These are phyloP conservation scores for Hyaloscypha variabilis DNA, from an alignment of 495 filamentous ascomycete genomes.

Conservation along the genomic window DNA sequence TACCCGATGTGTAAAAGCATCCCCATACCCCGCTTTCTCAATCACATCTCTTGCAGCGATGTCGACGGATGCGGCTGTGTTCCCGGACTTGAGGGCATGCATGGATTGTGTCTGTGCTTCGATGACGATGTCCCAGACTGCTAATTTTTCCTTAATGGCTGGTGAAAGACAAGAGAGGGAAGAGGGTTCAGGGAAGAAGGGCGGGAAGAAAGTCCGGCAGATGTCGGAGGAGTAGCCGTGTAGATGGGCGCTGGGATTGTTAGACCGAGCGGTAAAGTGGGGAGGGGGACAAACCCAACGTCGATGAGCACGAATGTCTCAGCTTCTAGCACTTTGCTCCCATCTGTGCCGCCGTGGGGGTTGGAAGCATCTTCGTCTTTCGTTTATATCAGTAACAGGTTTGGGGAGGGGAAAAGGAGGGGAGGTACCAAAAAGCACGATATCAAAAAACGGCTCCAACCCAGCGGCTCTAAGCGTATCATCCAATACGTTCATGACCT, in stretches of 20 bases:
- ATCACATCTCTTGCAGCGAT: slow-evolving; percentile 56
- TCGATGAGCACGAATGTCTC: slow-evolving; percentile 59
- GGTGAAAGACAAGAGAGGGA: slow-evolving; percentile 20
- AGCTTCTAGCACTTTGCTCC: slow-evolving; percentile 45
- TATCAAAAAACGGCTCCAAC: slow-evolving; percentile 56
- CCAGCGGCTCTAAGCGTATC: slow-evolving; percentile 48
- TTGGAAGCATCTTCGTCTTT: slow-evolving; percentile 52
- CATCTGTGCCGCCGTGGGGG: slow-evolving; percentile 56
- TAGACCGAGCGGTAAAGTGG: slow-evolving; percentile 11
- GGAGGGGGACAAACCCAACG: slow-evolving; percentile 41
- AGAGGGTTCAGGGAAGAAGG: slow-evolving; percentile 35
- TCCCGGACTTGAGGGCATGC: slow-evolving; percentile 42
- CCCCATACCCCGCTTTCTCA: slow-evolving; percentile 49
- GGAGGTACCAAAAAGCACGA: slow-evolving; percentile 51
- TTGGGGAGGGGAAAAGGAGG: background rate
- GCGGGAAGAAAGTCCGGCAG: slow-evolving; percentile 55
- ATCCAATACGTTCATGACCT: slow-evolving; percentile 52
- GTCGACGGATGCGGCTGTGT: slow-evolving; percentile 52
- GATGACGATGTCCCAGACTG: slow-evolving; percentile 54
- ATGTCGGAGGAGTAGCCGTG: slow-evolving; percentile 61
- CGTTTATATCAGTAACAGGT: background rate
- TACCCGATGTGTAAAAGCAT: slow-evolving; percentile 56
- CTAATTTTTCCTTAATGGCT: slow-evolving; percentile 45
- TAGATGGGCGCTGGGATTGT: slow-evolving; percentile 47
- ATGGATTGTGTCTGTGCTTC: slow-evolving; percentile 52